Conservation (phyloP, 306 rosid genomes). For the Lathyrus tuberosus region DNA sequence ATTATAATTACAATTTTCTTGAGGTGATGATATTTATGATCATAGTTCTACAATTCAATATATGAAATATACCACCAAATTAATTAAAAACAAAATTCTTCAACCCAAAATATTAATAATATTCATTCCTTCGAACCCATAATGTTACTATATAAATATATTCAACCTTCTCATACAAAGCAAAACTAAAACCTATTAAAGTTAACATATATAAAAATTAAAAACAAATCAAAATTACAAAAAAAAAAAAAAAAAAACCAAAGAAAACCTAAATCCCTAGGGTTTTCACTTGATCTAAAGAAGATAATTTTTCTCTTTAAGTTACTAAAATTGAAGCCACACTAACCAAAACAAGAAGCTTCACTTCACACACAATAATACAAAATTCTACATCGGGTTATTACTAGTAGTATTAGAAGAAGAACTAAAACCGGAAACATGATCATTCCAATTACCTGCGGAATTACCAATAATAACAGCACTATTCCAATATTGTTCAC, state of each 20-base stretch:
- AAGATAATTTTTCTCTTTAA: constrained; percentile 12
- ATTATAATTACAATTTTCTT: too few species aligned
- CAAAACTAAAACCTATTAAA: constrained; percentile 43
- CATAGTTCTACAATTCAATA: constrained; percentile 2
- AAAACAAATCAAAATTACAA: constrained; percentile 4
- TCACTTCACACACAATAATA: not conserved
- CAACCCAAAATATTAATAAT: constrained; percentile 6
- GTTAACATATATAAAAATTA: constrained; percentile 7
- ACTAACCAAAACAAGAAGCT: constrained; percentile 22
- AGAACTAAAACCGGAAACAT: constrained; percentile 61
- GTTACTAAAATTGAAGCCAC: constrained; percentile 40
- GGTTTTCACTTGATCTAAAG: constrained; percentile 44
- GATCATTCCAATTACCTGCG: constrained; percentile 59
- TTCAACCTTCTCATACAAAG: constrained; percentile 44
- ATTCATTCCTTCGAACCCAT: constrained; percentile 38
- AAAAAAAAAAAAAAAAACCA: not conserved
- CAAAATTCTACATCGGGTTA: constrained; percentile 45
- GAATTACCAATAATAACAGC: constrained; percentile 20
- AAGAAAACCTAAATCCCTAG: constrained; percentile 46
- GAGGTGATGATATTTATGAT: not conserved
- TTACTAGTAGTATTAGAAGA: constrained; percentile 58
- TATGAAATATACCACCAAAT: constrained; percentile 14
- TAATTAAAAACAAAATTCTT: constrained; percentile 15
- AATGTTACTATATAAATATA: constrained; percentile 41
- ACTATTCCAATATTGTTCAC: constrained; percentile 62